phyloP scores from a whole-genome alignment of 2,329 filamentous ascomycete species.

The Sporothrix pseudoabietina region DNA sequence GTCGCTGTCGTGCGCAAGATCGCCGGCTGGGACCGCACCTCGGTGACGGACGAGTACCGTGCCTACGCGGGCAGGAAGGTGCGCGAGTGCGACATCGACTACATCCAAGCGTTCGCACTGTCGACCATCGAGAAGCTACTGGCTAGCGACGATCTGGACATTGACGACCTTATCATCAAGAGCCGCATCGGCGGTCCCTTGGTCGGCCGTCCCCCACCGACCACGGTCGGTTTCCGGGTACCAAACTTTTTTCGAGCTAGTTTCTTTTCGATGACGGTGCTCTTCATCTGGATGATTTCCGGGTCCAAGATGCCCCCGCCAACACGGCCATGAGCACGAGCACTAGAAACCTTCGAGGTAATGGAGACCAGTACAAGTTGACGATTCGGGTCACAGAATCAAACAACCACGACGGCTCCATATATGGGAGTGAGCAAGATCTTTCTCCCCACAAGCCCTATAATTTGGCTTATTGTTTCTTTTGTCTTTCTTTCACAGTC shows the following conservation, averaged over 20 bases:
- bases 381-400: conserved; percentile 5
- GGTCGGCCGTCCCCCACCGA: conserved; percentile 29
- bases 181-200: conserved; percentile 9
- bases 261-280: conserved; percentile 48
- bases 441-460: not conserved
- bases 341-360: not conserved
- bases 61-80: conserved; percentile 63
- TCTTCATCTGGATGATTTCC: conserved; percentile 46
- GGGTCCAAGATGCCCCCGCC: conserved; percentile 32
- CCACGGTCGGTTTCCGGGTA: conserved; percentile 37
- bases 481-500: conserved; percentile 24
- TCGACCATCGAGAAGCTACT: conserved; percentile 43
- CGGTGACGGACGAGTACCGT: conserved; percentile 72
- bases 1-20: conserved; percentile 76
- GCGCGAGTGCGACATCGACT: conserved; percentile 62
- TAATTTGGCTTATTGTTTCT: conserved; percentile 4
- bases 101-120: conserved; percentile 56
- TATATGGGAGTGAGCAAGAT: not conserved
- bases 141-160: conserved; percentile 24
- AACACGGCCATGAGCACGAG: conserved; percentile 10
- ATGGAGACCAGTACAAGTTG: not conserved
- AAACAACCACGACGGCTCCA: not conserved
- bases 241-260: conserved; percentile 49
- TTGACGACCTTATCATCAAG: conserved; percentile 12
- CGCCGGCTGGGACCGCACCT: conserved; percentile 64